Evolutionary conservation across 495 filamentous ascomycete species (phyloP).

Genomic region (Penicillium coffeae): DNA sequence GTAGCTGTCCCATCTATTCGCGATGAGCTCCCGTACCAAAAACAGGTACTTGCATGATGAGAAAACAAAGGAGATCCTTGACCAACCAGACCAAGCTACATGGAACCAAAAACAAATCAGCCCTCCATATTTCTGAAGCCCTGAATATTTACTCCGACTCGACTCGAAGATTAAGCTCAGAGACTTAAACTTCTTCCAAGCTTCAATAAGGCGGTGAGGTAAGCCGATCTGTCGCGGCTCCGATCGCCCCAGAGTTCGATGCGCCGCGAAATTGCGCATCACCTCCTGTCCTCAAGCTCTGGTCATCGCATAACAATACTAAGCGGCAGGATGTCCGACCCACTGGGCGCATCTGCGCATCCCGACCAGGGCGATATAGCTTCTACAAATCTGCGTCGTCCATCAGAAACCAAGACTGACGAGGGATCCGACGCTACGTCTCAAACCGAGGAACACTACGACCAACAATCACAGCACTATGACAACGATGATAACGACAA

Average conservation of each 20-base stretch:
- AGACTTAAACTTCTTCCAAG: slow-evolving; percentile 1
- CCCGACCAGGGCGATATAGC: too few species aligned
- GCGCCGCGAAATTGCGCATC: slow-evolving; percentile 1
- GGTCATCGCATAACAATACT: background rate
- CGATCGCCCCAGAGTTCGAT: slow-evolving; percentile 1
- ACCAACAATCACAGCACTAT: slow-evolving; percentile 3
- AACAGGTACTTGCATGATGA: too few species aligned
- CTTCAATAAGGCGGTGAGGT: slow-evolving; percentile 11
- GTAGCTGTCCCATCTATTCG: too few species aligned
- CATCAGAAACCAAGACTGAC: too few species aligned
- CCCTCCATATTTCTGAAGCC: too few species aligned
- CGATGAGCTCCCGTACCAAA: too few species aligned
- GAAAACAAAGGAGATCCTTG: too few species aligned
- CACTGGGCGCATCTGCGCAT: background rate
- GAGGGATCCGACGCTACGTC: slow-evolving; percentile 3
- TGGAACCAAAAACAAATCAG: too few species aligned
- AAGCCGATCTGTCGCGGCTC: background rate
- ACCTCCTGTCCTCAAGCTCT: background rate
- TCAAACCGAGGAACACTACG: slow-evolving; percentile 7
- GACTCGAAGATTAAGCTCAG: background rate
- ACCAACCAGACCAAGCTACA: too few species aligned
- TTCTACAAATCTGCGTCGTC: too few species aligned
- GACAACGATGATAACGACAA: slow-evolving; percentile 7
- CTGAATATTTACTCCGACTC: too few species aligned
- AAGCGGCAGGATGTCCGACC: slow-evolving; percentile 16